Base-by-base conservation (phyloP, 805 yeast genomes). In the Blastobotrys attinorum region DNA sequence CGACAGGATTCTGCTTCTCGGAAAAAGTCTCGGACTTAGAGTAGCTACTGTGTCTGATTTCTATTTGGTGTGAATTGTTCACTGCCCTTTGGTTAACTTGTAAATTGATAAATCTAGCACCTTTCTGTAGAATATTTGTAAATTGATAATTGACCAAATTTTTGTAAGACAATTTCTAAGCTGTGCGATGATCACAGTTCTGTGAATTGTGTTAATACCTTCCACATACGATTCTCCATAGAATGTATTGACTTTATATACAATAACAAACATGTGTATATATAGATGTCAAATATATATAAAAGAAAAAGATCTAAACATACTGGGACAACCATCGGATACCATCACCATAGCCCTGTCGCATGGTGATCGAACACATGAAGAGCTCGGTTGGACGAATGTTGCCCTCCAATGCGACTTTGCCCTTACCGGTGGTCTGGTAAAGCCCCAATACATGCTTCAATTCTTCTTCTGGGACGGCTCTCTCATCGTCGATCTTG, bases 271-370 rank as follows among this genome's bases (percentile, higher is more conserved):
- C 7, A 31, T 16, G 11, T 33, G 36, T 17, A 7, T 33, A 8
- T 11, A 7, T 8, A 31, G 15, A 31, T 33, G 4, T 4, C 8
- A 13, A 17, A 15, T 15, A 33, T 10, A 33, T 33, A 16, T 15
- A 25, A 20, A 39, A 15, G 37, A 17, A 22, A 34, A 17, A 15
- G 10, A 35, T 15, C 62, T 75, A 90, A 58, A 90, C 90, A 69
- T 84, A 90, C 71, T 92, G 95, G 49, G 96, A 87, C 61, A 92
- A 78, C 97, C 97, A 92, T 76, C 87, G 84, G 77, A 92, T 88
- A 51, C 95, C 98, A 58, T 92, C 97, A 48, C 95, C 95, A 67
- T 92, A 92, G 58, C 98, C 99, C 67, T 86, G 89, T 76, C 97
- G 86, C 96, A 89, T 84, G 45, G 89, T 96, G 53, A 92, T 95